These are phyloP conservation scores for Quercus bicolor DNA, from an alignment of 306 rosid genomes.

Conservation along the genomic window DNA sequence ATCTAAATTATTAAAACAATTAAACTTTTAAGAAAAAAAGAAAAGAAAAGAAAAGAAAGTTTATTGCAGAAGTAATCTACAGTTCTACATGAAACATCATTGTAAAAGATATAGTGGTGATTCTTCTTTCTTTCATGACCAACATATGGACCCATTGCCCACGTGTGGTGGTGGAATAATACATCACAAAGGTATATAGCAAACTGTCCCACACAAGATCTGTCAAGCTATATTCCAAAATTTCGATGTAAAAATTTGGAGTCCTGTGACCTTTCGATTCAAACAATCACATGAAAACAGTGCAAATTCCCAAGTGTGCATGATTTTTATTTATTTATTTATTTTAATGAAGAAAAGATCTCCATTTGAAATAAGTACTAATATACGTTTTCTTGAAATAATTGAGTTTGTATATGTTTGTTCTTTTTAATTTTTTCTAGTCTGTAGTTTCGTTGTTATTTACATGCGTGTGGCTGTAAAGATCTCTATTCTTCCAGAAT, in stretches of 20 bases:
- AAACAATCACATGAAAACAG: not conserved
- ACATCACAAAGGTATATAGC: slow-evolving; percentile 26
- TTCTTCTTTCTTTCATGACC: slow-evolving; percentile 18
- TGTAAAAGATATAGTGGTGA: not conserved
- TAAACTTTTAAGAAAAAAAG: not conserved
- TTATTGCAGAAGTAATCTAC: not conserved
- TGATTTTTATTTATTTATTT: no score
- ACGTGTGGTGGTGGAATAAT: slow-evolving; percentile 35
- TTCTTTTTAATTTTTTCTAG: no score
- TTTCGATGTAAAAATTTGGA: not conserved
- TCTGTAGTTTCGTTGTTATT: not conserved
- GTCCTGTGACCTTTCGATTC: not conserved
- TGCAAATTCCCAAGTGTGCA: no score
- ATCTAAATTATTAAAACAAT: no score
- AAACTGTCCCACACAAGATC: slow-evolving; percentile 47
- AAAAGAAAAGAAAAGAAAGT: not conserved
- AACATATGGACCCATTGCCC: slow-evolving; percentile 42
- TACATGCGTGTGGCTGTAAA: not conserved
- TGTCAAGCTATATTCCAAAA: slow-evolving; percentile 14
- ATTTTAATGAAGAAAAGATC: no score
- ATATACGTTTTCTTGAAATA: no score
- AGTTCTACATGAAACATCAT: not conserved
- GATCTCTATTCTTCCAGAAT: no score
- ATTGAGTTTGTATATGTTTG: no score
- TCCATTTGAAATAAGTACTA: no score